Conservation (phyloP, 495 filamentous ascomycete species). For the Letharia lupina region DNA sequence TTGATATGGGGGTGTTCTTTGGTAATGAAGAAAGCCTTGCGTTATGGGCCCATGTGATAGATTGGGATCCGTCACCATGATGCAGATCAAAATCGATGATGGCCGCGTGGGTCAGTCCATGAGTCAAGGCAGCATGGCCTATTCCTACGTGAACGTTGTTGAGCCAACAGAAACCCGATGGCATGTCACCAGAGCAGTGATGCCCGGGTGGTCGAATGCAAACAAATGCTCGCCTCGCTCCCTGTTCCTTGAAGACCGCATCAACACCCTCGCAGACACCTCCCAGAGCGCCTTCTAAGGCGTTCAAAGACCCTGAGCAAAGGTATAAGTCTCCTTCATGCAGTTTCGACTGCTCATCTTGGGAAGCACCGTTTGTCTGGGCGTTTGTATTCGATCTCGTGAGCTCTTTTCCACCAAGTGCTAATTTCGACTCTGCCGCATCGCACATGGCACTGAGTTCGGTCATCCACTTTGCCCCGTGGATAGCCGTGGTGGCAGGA, state of each 20-base stretch:
- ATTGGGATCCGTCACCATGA: constrained; percentile 91
- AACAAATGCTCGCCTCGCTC: constrained; percentile 70
- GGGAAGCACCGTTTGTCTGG: constrained; percentile 28
- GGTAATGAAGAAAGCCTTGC: constrained; percentile 44
- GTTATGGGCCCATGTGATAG: constrained; percentile 85
- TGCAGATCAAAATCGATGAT: constrained; percentile 97
- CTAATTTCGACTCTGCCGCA: constrained; percentile 62
- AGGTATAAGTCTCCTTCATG: constrained; percentile 86
- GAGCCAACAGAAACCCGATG: constrained; percentile 96
- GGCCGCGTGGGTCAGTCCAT: constrained; percentile 85
- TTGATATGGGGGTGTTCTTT: constrained; percentile 60
- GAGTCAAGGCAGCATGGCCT: constrained; percentile 69
- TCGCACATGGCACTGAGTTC: constrained; percentile 81
- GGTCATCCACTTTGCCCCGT: constrained; percentile 83
- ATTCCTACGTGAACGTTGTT: constrained; percentile 98
- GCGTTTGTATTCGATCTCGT: constrained; percentile 47
- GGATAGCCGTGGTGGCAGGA: constrained; percentile 67
- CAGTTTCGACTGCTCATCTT: constrained; percentile 42
- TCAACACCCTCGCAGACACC: constrained; percentile 90
- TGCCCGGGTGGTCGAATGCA: constrained; percentile 82
- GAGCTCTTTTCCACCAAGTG: constrained; percentile 66
- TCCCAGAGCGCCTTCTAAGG: constrained; percentile 80
- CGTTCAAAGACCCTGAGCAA: constrained; percentile 72
- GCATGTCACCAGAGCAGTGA: constrained; percentile 79
- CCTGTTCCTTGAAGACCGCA: constrained; percentile 56